These are phyloP conservation scores for Diaporthe sp. DNA, from an alignment of 2,329 filamentous ascomycete genomes.

Conservation along the genomic window DNA sequence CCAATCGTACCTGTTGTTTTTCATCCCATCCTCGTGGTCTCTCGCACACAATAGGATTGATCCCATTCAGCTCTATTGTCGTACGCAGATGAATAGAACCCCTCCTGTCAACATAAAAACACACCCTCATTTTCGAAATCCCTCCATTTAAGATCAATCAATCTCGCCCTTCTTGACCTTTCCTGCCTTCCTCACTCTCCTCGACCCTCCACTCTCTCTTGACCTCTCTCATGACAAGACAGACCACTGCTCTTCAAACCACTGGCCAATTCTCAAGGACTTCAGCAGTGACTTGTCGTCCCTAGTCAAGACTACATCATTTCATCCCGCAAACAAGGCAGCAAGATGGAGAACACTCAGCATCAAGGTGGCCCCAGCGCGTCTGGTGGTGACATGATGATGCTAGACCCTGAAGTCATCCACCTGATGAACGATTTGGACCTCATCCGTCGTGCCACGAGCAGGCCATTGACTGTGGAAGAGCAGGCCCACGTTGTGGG, in stretches of 20 bases:
- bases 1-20: not conserved
- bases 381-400: conserved; percentile 4
- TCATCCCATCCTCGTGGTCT: conserved; percentile 14
- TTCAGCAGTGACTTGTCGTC: not conserved
- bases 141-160: not conserved
- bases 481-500: not conserved
- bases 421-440: not conserved
- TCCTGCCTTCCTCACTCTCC: not conserved
- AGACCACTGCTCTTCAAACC: not conserved
- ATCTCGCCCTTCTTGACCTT: not conserved
- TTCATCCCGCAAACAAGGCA: not conserved
- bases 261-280: not conserved
- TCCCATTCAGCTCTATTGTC: conserved; percentile 7
- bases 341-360: conserved; percentile 17
- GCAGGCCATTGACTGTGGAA: conserved; percentile 10
- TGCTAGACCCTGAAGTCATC: not conserved
- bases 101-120: conserved; percentile 4
- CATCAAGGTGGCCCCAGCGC: not conserved
- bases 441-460: not conserved
- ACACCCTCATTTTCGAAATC: not conserved
- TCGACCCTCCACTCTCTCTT: not conserved
- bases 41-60: not conserved
- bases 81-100: not conserved
- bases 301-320: not conserved
- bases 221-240: not conserved